phyloP scores from a whole-genome alignment of 108 stramenopile genomes.

The Conticribra weissflogii region DNA sequence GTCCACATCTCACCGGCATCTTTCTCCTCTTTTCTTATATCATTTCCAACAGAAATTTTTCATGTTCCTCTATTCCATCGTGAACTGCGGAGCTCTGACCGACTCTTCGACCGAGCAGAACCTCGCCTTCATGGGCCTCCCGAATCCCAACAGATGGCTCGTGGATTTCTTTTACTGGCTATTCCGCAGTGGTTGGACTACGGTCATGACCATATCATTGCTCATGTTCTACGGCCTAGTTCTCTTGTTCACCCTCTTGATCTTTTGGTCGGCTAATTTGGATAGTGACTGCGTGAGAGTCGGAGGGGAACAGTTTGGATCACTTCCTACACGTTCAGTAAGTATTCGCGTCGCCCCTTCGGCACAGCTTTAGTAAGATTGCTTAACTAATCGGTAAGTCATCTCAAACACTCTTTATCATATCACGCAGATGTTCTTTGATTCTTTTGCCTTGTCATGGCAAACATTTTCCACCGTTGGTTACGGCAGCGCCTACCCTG shows the following conservation, averaged over 20 bases:
- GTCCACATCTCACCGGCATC: too few species aligned
- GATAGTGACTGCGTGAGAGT: constrained; percentile 37
- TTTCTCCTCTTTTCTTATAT: not conserved
- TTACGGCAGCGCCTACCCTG: constrained; percentile 38
- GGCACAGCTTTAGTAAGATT: too few species aligned
- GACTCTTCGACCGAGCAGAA: constrained; percentile 25
- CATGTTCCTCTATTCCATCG: constrained; percentile 14
- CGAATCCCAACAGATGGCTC: constrained; percentile 34
- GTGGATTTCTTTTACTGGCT: constrained; percentile 45
- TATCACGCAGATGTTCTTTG: constrained; percentile 35
- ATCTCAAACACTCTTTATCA: too few species aligned
- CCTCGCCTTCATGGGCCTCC: not conserved
- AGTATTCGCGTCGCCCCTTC: too few species aligned
- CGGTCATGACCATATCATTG: constrained; percentile 15
- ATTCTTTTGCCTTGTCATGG: constrained; percentile 58
- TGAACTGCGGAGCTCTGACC: constrained; percentile 34
- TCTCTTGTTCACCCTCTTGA: constrained; percentile 24
- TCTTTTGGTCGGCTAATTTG: constrained; percentile 24
- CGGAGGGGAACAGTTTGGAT: constrained; percentile 11
- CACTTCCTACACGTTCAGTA: constrained; percentile 15
- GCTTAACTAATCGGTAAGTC: too few species aligned
- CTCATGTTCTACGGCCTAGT: constrained; percentile 30
- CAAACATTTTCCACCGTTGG: constrained; percentile 60
- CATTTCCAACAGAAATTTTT: constrained; percentile 11
- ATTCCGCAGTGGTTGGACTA: constrained; percentile 40